phyloP scores from a whole-genome alignment of 176 grass and related monocot species.

The Rhynchospora pubera region DNA sequence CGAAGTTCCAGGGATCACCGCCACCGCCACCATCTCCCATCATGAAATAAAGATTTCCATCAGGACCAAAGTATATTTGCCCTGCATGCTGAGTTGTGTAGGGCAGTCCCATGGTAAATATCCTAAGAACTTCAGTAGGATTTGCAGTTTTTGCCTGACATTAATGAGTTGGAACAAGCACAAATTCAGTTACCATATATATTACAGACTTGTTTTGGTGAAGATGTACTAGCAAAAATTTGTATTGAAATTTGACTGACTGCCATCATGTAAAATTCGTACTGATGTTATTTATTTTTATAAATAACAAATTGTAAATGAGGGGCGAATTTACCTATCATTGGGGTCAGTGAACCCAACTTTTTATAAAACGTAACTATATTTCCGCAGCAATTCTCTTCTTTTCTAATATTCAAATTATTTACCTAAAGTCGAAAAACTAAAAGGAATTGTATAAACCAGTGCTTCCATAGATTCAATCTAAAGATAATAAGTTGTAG shows the following conservation, averaged over 20 bases:
- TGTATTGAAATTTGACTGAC: neutral
- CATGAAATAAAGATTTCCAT: constrained; percentile 85
- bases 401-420: too few relatives aligned
- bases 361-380: too few relatives aligned
- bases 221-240: neutral
- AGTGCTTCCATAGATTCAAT: too few relatives aligned
- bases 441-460: too few relatives aligned
- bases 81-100: constrained; percentile 65
- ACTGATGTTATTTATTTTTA: too few relatives aligned
- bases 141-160: constrained; percentile 46
- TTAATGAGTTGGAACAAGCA: neutral
- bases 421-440: too few relatives aligned
- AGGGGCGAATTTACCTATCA: too few relatives aligned
- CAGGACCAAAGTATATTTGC: constrained; percentile 65
- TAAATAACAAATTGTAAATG: too few relatives aligned
- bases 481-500: too few relatives aligned
- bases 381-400: too few relatives aligned
- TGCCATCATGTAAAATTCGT: neutral
- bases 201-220: neutral
- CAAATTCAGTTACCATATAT: neutral
- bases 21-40: constrained; percentile 72
- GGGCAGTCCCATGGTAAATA: constrained; percentile 73
- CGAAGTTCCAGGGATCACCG: constrained; percentile 91
- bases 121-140: constrained; percentile 54
- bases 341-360: too few relatives aligned